These are phyloP conservation scores for Parachaetomium inaequale DNA, from an alignment of 495 filamentous ascomycete genomes.

Conservation along the genomic window DNA sequence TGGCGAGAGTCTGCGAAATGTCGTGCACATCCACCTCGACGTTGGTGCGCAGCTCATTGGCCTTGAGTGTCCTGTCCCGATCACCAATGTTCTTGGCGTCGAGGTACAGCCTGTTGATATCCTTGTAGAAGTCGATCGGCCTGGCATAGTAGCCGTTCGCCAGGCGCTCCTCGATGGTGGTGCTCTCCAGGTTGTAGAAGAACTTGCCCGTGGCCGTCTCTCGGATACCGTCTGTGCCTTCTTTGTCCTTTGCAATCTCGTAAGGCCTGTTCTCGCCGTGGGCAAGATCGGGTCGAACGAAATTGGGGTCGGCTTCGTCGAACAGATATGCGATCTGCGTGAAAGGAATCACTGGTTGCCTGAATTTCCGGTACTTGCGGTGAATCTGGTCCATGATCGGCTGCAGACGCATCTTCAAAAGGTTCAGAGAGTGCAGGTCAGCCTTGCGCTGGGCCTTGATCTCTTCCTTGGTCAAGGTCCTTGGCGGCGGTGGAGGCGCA, in stretches of 20 bases:
- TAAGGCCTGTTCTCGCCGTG: slow-evolving; percentile 64
- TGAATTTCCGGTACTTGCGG: slow-evolving; percentile 76
- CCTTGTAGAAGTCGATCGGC: slow-evolving; percentile 78
- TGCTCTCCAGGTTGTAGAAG: slow-evolving; percentile 92
- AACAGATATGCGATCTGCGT: slow-evolving; percentile 70
- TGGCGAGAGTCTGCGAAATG: slow-evolving; percentile 59
- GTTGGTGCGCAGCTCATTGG: slow-evolving; percentile 85
- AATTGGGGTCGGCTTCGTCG: slow-evolving; percentile 75
- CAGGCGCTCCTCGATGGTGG: slow-evolving; percentile 87
- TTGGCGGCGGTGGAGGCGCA: slow-evolving; percentile 65
- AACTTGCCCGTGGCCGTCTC: slow-evolving; percentile 72
- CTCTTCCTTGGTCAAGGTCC: slow-evolving; percentile 66
- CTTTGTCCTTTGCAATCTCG: slow-evolving; percentile 67
- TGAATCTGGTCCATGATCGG: slow-evolving; percentile 95
- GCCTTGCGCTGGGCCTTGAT: slow-evolving; percentile 73
- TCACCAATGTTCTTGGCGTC: slow-evolving; percentile 76
- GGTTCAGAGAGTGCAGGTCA: slow-evolving; percentile 75
- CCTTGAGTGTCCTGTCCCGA: slow-evolving; percentile 71
- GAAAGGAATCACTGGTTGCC: slow-evolving; percentile 71
- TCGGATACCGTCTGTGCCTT: slow-evolving; percentile 67
- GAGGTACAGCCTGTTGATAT: slow-evolving; percentile 76
- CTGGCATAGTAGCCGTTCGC: slow-evolving; percentile 94
- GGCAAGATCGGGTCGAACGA: slow-evolving; percentile 70
- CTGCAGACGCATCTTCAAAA: slow-evolving; percentile 81
- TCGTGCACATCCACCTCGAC: slow-evolving; percentile 83